Conservation (phyloP, 2,329 filamentous ascomycete species). For the Alternaria arborescens region DNA sequence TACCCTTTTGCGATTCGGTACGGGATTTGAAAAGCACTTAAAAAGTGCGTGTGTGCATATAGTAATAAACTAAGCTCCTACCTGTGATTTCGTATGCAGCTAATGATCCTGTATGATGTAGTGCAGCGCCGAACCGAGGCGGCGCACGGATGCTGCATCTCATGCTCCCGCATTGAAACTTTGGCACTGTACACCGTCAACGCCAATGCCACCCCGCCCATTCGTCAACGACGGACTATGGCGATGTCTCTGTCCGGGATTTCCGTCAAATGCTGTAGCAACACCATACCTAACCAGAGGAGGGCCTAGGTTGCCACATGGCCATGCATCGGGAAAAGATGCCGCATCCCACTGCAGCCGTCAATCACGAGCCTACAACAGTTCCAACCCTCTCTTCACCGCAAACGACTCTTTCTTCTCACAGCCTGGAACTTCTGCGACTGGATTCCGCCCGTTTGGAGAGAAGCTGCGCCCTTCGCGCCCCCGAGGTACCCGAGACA, state of each 20-base stretch:
- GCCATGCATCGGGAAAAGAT: constrained; percentile 2
- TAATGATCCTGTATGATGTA: not conserved
- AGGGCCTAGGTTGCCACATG: constrained; percentile 3
- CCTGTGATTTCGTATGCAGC: not conserved
- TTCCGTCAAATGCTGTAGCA: constrained; percentile 18
- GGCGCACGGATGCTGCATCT: constrained; percentile 4
- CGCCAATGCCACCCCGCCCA: constrained; percentile 42
- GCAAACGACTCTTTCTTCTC: constrained; percentile 12
- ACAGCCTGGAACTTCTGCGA: constrained; percentile 2
- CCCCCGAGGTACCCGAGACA: constrained; percentile 2
- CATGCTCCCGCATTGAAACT: constrained; percentile 10
- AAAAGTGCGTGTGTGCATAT: constrained; percentile 4
- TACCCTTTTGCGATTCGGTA: constrained; percentile 14
- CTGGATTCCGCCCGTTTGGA: constrained; percentile 14
- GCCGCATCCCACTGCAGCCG: not conserved
- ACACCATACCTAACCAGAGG: not conserved
- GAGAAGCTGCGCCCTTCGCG: not conserved
- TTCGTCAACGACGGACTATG: constrained; percentile 48
- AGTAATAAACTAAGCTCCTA: constrained; percentile 4
- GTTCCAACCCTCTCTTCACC: constrained; percentile 8
- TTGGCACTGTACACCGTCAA: constrained; percentile 7
- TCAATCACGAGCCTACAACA: constrained; percentile 27
- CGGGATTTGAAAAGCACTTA: constrained; percentile 5
- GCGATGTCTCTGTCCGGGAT: constrained; percentile 46
- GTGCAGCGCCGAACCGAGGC: not conserved